These are phyloP conservation scores for Heliamphora ciliata DNA, from an alignment of 179 eudicot species.

Conservation along the genomic window DNA sequence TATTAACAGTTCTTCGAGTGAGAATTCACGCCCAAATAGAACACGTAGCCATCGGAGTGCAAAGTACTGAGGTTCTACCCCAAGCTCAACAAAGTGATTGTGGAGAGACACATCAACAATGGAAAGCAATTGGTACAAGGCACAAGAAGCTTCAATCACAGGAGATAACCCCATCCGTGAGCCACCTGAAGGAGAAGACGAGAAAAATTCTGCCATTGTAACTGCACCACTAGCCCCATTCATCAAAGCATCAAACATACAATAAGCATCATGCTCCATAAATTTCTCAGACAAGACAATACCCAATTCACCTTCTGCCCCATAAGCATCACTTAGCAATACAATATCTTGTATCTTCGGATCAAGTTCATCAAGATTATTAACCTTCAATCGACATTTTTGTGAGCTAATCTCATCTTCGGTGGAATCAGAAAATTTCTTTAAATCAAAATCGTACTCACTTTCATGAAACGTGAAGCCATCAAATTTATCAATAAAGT, in stretches of 20 bases:
- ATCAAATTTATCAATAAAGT: conserved; percentile 86
- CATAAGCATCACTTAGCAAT: conserved; percentile 80
- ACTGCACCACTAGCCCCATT: conserved; percentile 73
- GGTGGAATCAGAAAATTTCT: conserved; percentile 36
- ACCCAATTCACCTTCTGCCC: conserved; percentile 98
- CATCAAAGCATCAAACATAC: conserved; percentile 93
- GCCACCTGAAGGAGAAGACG: conserved; percentile 44
- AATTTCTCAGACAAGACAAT: conserved; percentile 77
- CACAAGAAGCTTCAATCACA: conserved; percentile 84
- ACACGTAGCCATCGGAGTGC: conserved; percentile 95
- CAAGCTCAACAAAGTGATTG: conserved; percentile 81
- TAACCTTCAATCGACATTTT: conserved; percentile 31
- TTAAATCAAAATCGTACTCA: conserved; percentile 63
- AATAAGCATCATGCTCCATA: conserved; percentile 90
- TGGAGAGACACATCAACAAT: conserved; percentile 75
- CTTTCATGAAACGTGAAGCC: conserved; percentile 60
- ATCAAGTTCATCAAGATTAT: conserved; percentile 56
- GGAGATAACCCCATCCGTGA: conserved; percentile 61
- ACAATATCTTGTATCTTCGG: conserved; percentile 59
- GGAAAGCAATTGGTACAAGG: conserved; percentile 78
- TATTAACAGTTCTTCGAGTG: conserved; percentile 58
- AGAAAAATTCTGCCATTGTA: conserved; percentile 79
- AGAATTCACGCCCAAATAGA: conserved; percentile 86
- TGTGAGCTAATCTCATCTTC: conserved; percentile 36
- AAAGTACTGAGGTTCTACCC: conserved; percentile 96